These are phyloP conservation scores for Trichophyton benhamiae DNA, from an alignment of 2,329 filamentous ascomycete genomes.

Conservation along the genomic window DNA sequence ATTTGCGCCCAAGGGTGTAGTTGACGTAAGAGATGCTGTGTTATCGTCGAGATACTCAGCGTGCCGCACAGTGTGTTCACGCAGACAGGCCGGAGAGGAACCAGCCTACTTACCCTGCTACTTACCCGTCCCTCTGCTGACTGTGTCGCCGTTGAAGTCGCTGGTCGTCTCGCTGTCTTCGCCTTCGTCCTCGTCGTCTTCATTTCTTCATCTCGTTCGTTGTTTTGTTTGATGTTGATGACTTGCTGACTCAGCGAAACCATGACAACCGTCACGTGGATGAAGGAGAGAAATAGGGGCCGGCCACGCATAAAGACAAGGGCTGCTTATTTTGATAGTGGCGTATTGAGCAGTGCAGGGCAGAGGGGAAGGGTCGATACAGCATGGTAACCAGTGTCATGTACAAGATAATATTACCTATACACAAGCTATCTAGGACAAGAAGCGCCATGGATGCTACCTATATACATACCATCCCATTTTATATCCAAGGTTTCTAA, in stretches of 20 bases:
- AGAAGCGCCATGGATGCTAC: too few species aligned
- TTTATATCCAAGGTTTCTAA: too few species aligned
- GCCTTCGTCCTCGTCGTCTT: background rate
- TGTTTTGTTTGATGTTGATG: slow-evolving; percentile 2
- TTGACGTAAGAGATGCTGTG: background rate
- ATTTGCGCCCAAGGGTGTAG: background rate
- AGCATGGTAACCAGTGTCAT: too few species aligned
- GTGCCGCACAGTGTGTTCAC: background rate
- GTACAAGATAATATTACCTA: too few species aligned
- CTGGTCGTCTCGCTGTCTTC: background rate
- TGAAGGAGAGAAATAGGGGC: too few species aligned
- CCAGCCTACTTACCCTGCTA: slow-evolving; percentile 3
- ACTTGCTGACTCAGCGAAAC: background rate
- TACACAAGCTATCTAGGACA: too few species aligned
- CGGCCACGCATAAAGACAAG: background rate
- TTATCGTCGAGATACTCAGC: background rate
- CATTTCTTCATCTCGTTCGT: background rate
- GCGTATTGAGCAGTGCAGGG: too few species aligned
- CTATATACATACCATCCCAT: too few species aligned
- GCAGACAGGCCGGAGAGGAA: background rate
- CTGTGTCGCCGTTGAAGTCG: background rate
- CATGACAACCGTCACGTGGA: slow-evolving; percentile 2
- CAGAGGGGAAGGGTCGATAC: too few species aligned
- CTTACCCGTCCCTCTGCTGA: slow-evolving; percentile 1
- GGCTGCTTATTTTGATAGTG: background rate